Conservation (phyloP, 2,329 filamentous ascomycete species). For the Fusarium camptoceras region DNA sequence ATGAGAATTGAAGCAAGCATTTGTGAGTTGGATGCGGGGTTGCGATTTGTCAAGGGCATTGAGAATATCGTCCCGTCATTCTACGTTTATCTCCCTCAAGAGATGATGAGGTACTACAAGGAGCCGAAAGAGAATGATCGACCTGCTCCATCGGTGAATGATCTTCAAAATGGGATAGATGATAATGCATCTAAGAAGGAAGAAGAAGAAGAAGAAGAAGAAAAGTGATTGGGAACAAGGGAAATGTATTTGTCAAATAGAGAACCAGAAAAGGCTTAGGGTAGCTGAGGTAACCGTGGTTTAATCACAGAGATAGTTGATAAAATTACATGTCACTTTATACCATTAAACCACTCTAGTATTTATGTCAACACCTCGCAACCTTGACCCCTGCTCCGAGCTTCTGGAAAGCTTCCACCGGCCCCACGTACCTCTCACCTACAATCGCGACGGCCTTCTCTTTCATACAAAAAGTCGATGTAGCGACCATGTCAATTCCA, state of each 20-base stretch:
- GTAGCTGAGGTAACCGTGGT: neutral
- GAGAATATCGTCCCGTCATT: constrained; percentile 69
- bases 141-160: constrained; percentile 58
- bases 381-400: constrained; percentile 25
- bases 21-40: constrained; percentile 69
- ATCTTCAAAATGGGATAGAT: constrained; percentile 45
- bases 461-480: constrained; percentile 46
- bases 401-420: constrained; percentile 48
- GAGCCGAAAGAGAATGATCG: constrained; percentile 61
- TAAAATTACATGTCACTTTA: neutral
- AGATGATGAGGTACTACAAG: constrained; percentile 76
- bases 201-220: constrained; percentile 32
- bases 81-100: constrained; percentile 74
- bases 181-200: constrained; percentile 27
- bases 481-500: constrained; percentile 75
- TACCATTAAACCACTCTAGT: accelerated
- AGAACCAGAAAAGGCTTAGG: constrained; percentile 6
- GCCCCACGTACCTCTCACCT: constrained; percentile 42
- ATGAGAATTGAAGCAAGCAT: constrained; percentile 70
- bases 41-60: constrained; percentile 73
- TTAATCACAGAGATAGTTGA: neutral
- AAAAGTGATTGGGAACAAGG: neutral
- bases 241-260: neutral
- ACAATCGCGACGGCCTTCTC: constrained; percentile 22
- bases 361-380: constrained; percentile 22